Base-by-base conservation (phyloP, 257 asterid genomes). In the Lantana camara region DNA sequence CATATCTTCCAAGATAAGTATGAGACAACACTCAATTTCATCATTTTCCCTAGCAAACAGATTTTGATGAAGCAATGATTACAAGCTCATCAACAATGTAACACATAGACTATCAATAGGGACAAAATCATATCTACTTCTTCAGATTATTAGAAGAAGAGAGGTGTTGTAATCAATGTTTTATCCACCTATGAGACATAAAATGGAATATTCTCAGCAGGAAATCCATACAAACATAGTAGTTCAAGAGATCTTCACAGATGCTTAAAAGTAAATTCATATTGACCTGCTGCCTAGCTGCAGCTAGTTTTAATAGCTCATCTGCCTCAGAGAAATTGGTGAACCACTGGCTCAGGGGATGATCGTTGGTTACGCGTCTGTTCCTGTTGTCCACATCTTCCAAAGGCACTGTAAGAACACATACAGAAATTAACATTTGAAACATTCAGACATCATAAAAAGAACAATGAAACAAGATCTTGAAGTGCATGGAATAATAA, bases 271-370 rank as follows among this genome's bases (percentile, higher is more conserved):
- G 53, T 54, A 63, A 22, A 61, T 24, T 66, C 47, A 52, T 56
- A 71, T 60, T 64, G 42, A 92, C 98, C 96, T 93, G 95, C 75
- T 89, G 96, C 41, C 96, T 91, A 69, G 97, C 97, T 50, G 95
- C 94, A 49, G 95, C 95, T 62, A 93, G 95, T 73, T 86, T 83
- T 78, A 93, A 78, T 68, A 93, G 81, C 79, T 87, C 98, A 69
- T 87, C 98, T 29, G 97, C 97, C 80, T 89, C 97, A 0, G 98
- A 89, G 73, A 89, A 92, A 68, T 73, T 85, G 63, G 89, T 76
- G 76, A 87, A 89, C 86, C 89, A 92, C 79, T 87, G 98, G 71
- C 57, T 74, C 64, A 86, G 80, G 64, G 94, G 79, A 77, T 92
- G 83, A 79, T 92, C 95, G 73, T 79, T 89, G 23, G 95, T 79